phyloP scores from a whole-genome alignment of 2,329 filamentous ascomycete genomes.

The Colletotrichum australisinense region DNA sequence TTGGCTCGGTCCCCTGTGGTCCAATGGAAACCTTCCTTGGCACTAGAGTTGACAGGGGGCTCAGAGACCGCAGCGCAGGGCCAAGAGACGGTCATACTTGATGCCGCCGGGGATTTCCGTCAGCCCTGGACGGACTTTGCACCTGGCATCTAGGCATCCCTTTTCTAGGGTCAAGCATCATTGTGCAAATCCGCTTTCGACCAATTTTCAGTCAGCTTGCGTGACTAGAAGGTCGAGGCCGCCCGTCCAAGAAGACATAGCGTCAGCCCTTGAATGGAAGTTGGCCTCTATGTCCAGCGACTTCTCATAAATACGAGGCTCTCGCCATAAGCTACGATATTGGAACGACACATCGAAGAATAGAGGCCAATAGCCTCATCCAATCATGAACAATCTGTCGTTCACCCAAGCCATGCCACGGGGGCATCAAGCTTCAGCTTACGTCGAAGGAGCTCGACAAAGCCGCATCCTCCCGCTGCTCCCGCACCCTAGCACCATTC shows the following conservation, averaged over 20 bases:
- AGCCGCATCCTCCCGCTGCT: not conserved
- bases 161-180: not conserved
- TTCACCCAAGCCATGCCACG: not conserved
- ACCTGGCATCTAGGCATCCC: not conserved
- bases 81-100: conserved; percentile 1
- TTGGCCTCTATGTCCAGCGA: not conserved
- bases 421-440: not conserved
- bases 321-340: not conserved
- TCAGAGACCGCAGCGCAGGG: conserved; percentile 12
- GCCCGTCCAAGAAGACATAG: too few relatives aligned
- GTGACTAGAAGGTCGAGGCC: too few relatives aligned
- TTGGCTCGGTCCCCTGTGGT: not conserved
- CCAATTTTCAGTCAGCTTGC: not conserved
- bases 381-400: not conserved
- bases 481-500: not conserved
- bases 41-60: not conserved
- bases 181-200: not conserved
- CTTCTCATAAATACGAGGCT: not conserved
- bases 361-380: not conserved
- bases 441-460: not conserved
- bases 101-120: not conserved
- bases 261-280: too few relatives aligned
- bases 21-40: conserved; percentile 12
- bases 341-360: not conserved
- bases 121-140: not conserved